Evolutionary conservation across 225 moss, liverwort and hornwort species (phyloP).

Genomic region (Pleurozium schreberi): DNA sequence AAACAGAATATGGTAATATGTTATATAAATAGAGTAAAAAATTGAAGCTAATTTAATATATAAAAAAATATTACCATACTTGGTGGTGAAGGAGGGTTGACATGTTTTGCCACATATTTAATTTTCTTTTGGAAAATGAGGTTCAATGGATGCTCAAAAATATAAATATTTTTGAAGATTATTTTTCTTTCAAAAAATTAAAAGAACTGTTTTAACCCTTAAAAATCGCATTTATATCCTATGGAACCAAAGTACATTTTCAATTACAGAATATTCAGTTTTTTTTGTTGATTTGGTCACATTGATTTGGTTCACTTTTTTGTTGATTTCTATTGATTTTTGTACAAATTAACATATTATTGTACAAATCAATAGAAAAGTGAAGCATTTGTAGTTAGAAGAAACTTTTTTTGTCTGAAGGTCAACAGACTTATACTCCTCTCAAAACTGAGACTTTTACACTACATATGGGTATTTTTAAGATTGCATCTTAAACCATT

Average conservation of each 20-base stretch:
- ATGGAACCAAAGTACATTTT: not conserved
- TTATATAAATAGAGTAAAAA: too few species aligned
- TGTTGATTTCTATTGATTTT: too few species aligned
- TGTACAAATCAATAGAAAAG: not conserved
- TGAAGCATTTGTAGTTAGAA: not conserved
- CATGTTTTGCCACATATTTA: not conserved
- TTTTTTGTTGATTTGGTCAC: too few species aligned
- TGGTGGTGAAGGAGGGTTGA: rapidly evolving
- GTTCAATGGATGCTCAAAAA: not conserved
- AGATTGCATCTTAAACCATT: not conserved
- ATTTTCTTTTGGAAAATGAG: not conserved
- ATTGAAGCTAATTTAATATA: too few species aligned
- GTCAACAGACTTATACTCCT: not conserved
- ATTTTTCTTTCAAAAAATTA: not conserved
- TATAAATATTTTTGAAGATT: not conserved
- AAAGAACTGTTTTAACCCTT: not conserved
- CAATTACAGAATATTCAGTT: not conserved
- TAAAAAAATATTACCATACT: not conserved
- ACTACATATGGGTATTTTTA: not conserved
- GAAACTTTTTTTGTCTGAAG: not conserved
- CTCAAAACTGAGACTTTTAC: not conserved
- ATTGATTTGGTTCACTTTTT: too few species aligned
- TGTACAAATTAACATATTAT: too few species aligned
- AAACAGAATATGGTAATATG: too few species aligned
- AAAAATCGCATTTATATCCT: not conserved